These are phyloP conservation scores for Leccinum longicurvipes DNA, from an alignment of 768 basidiomycete genomes.

Conservation along the genomic window DNA sequence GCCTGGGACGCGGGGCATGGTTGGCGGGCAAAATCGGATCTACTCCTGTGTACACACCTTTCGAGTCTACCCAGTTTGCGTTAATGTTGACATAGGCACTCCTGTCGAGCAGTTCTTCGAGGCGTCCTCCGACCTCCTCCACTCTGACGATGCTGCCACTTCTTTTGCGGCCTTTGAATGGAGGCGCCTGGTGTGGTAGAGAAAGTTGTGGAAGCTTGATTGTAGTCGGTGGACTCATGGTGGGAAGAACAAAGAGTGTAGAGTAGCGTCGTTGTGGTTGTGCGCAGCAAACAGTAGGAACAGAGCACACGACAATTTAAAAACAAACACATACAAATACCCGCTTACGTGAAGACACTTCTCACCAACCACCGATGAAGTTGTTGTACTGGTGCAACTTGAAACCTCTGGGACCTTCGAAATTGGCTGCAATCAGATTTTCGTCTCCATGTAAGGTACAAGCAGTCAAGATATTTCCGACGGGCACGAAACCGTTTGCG, in stretches of 20 bases:
- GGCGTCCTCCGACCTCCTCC: conserved; percentile 71
- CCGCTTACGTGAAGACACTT: not conserved
- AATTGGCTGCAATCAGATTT: conserved; percentile 71
- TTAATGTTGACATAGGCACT: conserved; percentile 81
- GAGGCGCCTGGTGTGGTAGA: conserved; percentile 26
- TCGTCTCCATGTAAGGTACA: conserved; percentile 63
- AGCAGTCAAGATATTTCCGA: conserved; percentile 68
- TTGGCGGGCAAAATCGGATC: not conserved
- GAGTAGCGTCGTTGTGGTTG: too few species aligned
- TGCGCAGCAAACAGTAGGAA: not conserved
- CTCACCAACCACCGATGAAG: conserved; percentile 18
- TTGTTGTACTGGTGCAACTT: conserved; percentile 71
- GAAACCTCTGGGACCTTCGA: conserved; percentile 51
- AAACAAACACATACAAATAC: conserved; percentile 18
- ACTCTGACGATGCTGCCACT: conserved; percentile 81
- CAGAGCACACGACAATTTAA: not conserved
- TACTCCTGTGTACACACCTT: conserved; percentile 48
- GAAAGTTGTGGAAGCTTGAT: conserved; percentile 53
- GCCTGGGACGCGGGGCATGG: conserved; percentile 46
- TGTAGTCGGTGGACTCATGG: conserved; percentile 52
- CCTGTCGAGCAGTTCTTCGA: conserved; percentile 77
- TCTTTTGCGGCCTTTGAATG: conserved; percentile 48
- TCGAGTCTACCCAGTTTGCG: conserved; percentile 91
- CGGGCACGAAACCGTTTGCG: conserved; percentile 57
- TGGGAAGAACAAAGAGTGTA: not conserved